A percentile compares a stretch with the other conserved stretches of the same genome.
These are phyloP conservation scores for Mucor saturninus DNA, from an alignment of 371 early-diverging fungal genomes.

Conservation along the genomic window DNA sequence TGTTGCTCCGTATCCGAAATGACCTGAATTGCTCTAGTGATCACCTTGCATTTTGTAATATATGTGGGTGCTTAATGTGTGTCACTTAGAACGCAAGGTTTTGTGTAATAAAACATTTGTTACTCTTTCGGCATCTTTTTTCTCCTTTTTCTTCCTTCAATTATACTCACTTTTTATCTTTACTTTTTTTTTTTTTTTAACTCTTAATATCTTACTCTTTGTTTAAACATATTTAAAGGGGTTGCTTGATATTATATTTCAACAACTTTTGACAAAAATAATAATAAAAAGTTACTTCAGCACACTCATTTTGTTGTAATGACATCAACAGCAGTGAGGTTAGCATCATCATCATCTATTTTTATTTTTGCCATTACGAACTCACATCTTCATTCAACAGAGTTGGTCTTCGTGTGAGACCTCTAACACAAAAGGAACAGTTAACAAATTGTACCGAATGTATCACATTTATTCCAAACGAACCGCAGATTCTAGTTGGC, in stretches of 20 bases:
- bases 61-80: neutral
- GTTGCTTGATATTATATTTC: neutral
- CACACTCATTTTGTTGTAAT: slow-evolving; percentile 11
- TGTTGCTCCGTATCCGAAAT: too few relatives aligned
- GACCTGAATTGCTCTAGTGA: too few relatives aligned
- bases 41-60: neutral
- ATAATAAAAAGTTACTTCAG: neutral
- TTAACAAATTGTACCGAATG: slow-evolving; percentile 69
- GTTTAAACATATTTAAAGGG: neutral
- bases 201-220: neutral
- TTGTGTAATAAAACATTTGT: neutral
- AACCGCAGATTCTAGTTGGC: slow-evolving; percentile 65
- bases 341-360: neutral
- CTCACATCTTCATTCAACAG: slow-evolving; percentile 32
- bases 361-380: neutral
- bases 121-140: slow-evolving; percentile 1
- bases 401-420: slow-evolving; percentile 83
- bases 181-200: too few relatives aligned
- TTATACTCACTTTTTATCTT: neutral
- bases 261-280: neutral
- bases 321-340: slow-evolving; percentile 28
- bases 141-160: neutral
- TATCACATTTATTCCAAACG: slow-evolving; percentile 65
- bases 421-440: slow-evolving; percentile 75
- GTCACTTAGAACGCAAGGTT: neutral